These are phyloP conservation scores for Lodderomyces jiufengensis DNA, from an alignment of 1,139 yeast genomes.

Conservation along the genomic window DNA sequence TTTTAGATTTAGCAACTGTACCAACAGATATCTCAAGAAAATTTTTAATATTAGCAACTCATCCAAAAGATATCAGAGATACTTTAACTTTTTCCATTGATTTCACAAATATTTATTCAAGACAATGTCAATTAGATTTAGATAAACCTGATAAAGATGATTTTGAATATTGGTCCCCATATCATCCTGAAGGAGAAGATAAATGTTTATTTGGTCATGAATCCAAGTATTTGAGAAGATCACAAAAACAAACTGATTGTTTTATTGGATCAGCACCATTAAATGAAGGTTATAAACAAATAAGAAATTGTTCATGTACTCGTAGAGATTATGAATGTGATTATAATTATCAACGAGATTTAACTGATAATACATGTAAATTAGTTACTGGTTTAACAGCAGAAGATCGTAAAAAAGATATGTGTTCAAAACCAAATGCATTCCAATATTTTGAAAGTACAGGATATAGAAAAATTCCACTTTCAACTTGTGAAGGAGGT, in stretches of 20 bases:
- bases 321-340: slow-evolving; percentile 94
- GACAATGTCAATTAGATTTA: slow-evolving; percentile 70
- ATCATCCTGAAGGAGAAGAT: slow-evolving; percentile 57
- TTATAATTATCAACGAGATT: slow-evolving; percentile 65
- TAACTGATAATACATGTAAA: slow-evolving; percentile 78
- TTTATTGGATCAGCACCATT: slow-evolving; percentile 78
- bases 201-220: slow-evolving; percentile 89
- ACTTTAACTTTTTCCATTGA: slow-evolving; percentile 55
- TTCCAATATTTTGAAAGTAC: slow-evolving; percentile 53
- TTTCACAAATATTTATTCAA: slow-evolving; percentile 57
- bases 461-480: slow-evolving; percentile 44
- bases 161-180: slow-evolving; percentile 80
- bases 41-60: slow-evolving; percentile 41
- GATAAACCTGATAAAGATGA: slow-evolving; percentile 62
- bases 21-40: slow-evolving; percentile 85
- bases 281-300: slow-evolving; percentile 53
- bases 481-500: slow-evolving; percentile 46
- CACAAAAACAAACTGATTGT: slow-evolving; percentile 58
- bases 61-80: slow-evolving; percentile 13
- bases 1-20: slow-evolving; percentile 80
- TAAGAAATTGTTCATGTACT: slow-evolving; percentile 76
- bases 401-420: slow-evolving; percentile 53
- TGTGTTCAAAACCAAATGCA: slow-evolving; percentile 55
- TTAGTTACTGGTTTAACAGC: slow-evolving; percentile 70
- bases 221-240: slow-evolving; percentile 71